These are phyloP conservation scores for Schwanniomyces yamadae DNA, from an alignment of 805 yeast species.

Conservation along the genomic window DNA sequence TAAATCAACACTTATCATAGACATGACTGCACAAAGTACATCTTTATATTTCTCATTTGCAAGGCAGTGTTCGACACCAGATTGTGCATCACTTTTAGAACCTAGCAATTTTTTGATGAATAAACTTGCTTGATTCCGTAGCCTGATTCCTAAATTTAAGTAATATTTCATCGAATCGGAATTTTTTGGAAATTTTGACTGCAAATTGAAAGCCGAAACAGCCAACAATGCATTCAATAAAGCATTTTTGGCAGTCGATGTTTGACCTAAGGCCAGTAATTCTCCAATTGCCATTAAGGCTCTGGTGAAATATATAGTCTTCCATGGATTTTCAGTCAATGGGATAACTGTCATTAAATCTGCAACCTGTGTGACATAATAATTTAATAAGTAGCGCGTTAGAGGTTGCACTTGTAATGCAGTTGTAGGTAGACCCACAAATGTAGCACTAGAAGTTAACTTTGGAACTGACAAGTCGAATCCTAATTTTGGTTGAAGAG, in stretches of 20 bases:
- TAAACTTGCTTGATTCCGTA: conserved; percentile 70
- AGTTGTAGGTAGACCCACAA: conserved; percentile 50
- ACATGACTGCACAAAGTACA: conserved; percentile 74
- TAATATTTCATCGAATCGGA: conserved; percentile 68
- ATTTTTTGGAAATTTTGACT: conserved; percentile 66
- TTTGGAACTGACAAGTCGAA: conserved; percentile 37
- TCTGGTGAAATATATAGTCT: conserved; percentile 78
- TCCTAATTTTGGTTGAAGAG: conserved; percentile 40
- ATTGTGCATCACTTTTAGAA: conserved; percentile 27
- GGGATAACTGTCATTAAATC: conserved; percentile 74
- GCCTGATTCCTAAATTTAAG: conserved; percentile 67
- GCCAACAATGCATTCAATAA: conserved; percentile 76
- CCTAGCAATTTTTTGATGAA: conserved; percentile 59
- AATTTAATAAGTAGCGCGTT: conserved; percentile 67
- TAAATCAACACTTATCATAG: conserved; percentile 85
- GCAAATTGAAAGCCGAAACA: conserved; percentile 77
- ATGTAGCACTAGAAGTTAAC: conserved; percentile 14
- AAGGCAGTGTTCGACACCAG: conserved; percentile 45
- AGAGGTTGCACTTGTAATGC: conserved; percentile 67
- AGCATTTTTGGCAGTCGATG: conserved; percentile 76
- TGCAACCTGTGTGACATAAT: conserved; percentile 74
- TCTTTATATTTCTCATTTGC: conserved; percentile 74
- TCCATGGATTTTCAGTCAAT: conserved; percentile 82
- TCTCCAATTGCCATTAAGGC: conserved; percentile 84
- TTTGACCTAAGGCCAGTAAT: conserved; percentile 66